Base-by-base conservation (phyloP, 345 rosid genomes). In the Rhizophora mangle region DNA sequence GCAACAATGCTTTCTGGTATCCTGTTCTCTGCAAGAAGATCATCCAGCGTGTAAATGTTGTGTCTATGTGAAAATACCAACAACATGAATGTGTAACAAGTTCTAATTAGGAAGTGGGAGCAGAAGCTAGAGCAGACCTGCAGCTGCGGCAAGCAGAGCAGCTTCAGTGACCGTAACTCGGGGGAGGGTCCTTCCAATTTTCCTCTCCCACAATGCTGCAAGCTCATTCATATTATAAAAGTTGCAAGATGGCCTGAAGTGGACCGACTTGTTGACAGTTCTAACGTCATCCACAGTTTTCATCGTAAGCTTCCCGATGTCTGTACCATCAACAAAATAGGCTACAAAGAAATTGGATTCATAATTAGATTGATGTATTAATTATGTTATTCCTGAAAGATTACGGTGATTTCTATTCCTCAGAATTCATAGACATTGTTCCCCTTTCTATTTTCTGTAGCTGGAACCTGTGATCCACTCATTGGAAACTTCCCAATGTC, bases 301-400 rank as follows among this genome's bases (percentile, higher is more conserved):
- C 85, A 89, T 77, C 0, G 90, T 87, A 59, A 87, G 85, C 65
- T 89, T 89, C 2, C 92, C 90, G 31, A 89, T 85, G 29, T 89
- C 92, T n/a, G 66, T 60, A 20, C 96, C 96, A 0, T 83, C 87
- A 26, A 89, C 84, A 22, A 89, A 89, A 76, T 87, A 87, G 11
- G 90, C 92, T 87, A 78, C 85, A 47, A 1, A 6, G 34, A 46
- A 1, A 6, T 31, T 19, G 11, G 20, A 43, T 43, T 43, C 49
- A 3, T 3, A 13, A 3, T 43, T 13, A 43, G 49, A 43, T 43
- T 43, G 47, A 43, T 43, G 18, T 0, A 13, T 13, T 3, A 15
- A 43, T 10, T 11, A 2, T 39, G 15, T 15, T 39, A 0, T 2
- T 39, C 46, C 46, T 10, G 15, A 3, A 39, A 39, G 46, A 39